Evolutionary conservation across 352 stramenopile species (phyloP).

Genomic region (Globisporangium parvum): DNA sequence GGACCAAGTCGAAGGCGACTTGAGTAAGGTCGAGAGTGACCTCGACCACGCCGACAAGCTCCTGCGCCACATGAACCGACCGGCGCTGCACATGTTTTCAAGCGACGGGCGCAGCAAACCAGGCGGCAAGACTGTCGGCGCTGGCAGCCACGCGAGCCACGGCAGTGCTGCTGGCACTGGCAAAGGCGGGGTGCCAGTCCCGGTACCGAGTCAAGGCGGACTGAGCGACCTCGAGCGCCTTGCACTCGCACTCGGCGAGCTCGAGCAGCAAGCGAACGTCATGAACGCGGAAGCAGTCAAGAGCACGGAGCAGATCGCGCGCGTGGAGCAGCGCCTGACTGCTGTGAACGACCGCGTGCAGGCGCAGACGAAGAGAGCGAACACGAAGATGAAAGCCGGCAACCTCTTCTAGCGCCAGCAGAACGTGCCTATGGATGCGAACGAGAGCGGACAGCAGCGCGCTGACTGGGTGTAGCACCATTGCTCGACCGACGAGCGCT

Average conservation of each 20-base stretch:
- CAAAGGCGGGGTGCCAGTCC: background rate
- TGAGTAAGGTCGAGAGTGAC: conserved; percentile 50
- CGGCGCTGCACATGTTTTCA: conserved; percentile 66
- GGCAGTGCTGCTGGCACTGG: background rate
- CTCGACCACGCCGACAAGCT: conserved; percentile 75
- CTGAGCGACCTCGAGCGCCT: conserved; percentile 58
- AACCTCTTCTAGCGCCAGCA: conserved; percentile 30
- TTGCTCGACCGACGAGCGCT: conserved; percentile 20
- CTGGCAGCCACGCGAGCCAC: background rate
- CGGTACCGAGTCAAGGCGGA: conserved; percentile 6
- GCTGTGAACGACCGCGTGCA: conserved; percentile 62
- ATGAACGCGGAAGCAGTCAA: conserved; percentile 60
- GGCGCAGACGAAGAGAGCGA: conserved; percentile 63
- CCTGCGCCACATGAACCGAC: conserved; percentile 58
- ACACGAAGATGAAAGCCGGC: conserved; percentile 28
- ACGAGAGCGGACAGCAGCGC: background rate
- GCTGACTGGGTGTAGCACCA: conserved; percentile 4
- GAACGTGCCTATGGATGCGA: background rate
- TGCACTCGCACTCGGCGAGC: conserved; percentile 49
- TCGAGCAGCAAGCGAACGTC: conserved; percentile 62
- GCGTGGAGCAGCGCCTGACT: conserved; percentile 59
- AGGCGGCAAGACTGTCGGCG: background rate
- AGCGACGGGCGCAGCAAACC: conserved; percentile 26
- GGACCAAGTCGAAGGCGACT: conserved; percentile 55
- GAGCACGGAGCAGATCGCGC: conserved; percentile 70